Evolutionary conservation across 768 basidiomycete genomes (phyloP), one percentile per base, ranked within the genome.

Genomic region (Russula earlei): DNA sequence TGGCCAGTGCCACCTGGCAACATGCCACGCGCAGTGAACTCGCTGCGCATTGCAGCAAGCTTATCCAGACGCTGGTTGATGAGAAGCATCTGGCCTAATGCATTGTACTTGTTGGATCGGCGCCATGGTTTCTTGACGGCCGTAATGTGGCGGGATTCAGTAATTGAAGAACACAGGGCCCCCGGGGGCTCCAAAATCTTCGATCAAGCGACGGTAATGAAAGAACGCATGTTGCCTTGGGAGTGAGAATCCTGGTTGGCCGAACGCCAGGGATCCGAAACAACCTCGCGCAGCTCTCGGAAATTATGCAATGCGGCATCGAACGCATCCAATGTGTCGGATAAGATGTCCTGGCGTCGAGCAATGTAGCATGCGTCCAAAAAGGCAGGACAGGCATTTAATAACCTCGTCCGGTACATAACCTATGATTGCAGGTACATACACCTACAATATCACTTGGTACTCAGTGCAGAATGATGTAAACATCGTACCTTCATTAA

Each of bases 281-380:
- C n/a, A 0, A 29, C 12, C 15, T 41, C 27, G 0, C 12, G 14
- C 5, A 40, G n/a, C 0, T 20, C 1, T 0, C 2, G 4, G n/a
- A 49, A 40, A 0, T 11, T 10, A 1, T 12, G 4, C 24, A 38
- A 27, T 1, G 49, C 36, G 1, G 22, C 20, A 8, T 37, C 24
- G 1, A 49, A 14, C 4, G 20, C 22, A 20, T 27, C 10, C n/a
- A 49, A 19, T 4, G 37, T 17, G n/a, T 40, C 9, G 7, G 0
- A 17, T 24, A 25, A 2, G 5, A 49, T 49, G 10, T 49, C 34
- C 1, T 49, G 15, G 12, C 37, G 10, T 7, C 5, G 36, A 10
- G 37, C 10, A 5, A 49, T 49, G 65, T 37, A 62, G 67, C 25
- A 68, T 40, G 1, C 58, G 62, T 37, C 49, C 2, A 40, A 17